phyloP scores from a whole-genome alignment of 2,329 filamentous ascomycete genomes.

The Byssoonygena ceratinophila region DNA sequence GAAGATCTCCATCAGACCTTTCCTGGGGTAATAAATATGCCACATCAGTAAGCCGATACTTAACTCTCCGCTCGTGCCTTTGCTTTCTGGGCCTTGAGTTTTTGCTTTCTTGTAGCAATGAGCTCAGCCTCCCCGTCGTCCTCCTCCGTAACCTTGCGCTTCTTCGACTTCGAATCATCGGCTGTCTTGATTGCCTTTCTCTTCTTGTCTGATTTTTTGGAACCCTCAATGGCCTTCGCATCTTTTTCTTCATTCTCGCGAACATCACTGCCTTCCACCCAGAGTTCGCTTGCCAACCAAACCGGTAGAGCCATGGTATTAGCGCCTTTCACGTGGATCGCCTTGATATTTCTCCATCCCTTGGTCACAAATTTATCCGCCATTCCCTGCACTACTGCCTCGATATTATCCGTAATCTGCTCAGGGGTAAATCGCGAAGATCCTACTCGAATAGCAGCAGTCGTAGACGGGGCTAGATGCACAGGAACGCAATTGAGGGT shows the following conservation, averaged over 20 bases:
- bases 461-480: conserved; percentile 65
- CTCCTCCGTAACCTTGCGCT: conserved; percentile 31
- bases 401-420: conserved; percentile 70
- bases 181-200: conserved; percentile 31
- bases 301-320: conserved; percentile 84
- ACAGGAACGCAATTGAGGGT: conserved; percentile 69
- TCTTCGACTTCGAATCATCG: conserved; percentile 26
- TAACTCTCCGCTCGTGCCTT: conserved; percentile 23
- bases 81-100: conserved; percentile 42
- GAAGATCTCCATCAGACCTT: background rate
- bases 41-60: background rate
- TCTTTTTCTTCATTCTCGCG: conserved; percentile 35
- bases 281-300: conserved; percentile 86
- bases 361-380: conserved; percentile 72
- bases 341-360: conserved; percentile 76
- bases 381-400: conserved; percentile 57
- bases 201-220: conserved; percentile 46
- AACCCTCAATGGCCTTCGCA: conserved; percentile 28
- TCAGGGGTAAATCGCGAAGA: conserved; percentile 62
- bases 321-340: conserved; percentile 81
- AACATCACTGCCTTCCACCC: conserved; percentile 67
- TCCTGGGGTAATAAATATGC: background rate
- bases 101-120: conserved; percentile 36
- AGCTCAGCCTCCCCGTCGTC: conserved; percentile 31
- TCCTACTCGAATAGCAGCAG: conserved; percentile 70